A percentile compares a stretch with the other conserved stretches of the same genome.
phyloP scores from a whole-genome alignment of 2,329 filamentous ascomycete species.

The Graphiopsis chlorocephala region DNA sequence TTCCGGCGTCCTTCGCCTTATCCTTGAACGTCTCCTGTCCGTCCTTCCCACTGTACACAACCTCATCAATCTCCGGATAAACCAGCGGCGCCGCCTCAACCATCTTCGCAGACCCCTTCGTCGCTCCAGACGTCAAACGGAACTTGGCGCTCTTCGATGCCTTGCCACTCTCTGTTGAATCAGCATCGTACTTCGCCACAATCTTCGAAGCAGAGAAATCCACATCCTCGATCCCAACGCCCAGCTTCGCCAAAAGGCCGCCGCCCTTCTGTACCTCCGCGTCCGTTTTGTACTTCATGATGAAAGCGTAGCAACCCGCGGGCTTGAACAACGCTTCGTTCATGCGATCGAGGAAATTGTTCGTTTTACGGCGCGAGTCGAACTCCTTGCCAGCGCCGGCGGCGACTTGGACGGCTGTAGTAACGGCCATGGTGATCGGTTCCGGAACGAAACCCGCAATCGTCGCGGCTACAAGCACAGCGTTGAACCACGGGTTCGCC shows the following conservation, averaged over 20 bases:
- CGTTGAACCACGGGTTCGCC: constrained; percentile 34
- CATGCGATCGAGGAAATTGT: constrained; percentile 54
- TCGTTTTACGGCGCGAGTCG: constrained; percentile 42
- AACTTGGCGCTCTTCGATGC: constrained; percentile 29
- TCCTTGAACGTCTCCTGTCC: constrained; percentile 29
- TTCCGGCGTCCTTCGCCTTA: constrained; percentile 29
- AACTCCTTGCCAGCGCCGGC: constrained; percentile 44
- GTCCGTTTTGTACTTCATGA: constrained; percentile 43
- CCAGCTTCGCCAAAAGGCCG: constrained; percentile 9
- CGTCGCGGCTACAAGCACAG: constrained; percentile 31
- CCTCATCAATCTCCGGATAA: constrained; percentile 45
- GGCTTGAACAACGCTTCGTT: constrained; percentile 59
- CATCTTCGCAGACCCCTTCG: constrained; percentile 42
- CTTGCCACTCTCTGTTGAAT: background rate
- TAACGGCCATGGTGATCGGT: constrained; percentile 37
- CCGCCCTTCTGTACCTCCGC: constrained; percentile 18
- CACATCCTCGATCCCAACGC: constrained; percentile 28
- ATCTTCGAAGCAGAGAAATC: constrained; percentile 38
- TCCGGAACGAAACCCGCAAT: constrained; percentile 36
- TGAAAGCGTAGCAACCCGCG: constrained; percentile 53
- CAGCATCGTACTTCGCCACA: constrained; percentile 26
- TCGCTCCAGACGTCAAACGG: constrained; percentile 38
- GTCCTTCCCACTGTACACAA: constrained; percentile 17
- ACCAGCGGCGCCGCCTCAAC: constrained; percentile 50
- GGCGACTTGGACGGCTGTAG: constrained; percentile 44